Conservation (phyloP, 495 filamentous ascomycete genomes). For the Xylaria castorea region DNA sequence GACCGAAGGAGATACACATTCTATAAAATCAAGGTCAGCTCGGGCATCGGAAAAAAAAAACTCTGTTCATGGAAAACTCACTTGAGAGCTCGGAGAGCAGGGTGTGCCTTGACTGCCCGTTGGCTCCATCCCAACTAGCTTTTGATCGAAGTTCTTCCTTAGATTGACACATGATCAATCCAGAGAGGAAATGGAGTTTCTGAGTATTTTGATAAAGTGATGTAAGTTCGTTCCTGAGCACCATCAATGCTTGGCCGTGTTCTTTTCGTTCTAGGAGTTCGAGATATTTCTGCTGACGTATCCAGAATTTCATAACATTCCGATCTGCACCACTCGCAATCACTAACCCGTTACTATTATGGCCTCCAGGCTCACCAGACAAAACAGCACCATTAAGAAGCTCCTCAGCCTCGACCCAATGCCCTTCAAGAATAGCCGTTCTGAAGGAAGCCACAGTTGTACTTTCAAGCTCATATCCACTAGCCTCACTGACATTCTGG, state of each 20-base stretch:
- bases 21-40: constrained; percentile 28
- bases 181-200: constrained; percentile 80
- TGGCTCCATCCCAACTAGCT: constrained; percentile 88
- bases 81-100: constrained; percentile 85
- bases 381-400: constrained; percentile 70
- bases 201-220: constrained; percentile 81
- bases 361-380: constrained; percentile 56
- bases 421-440: constrained; percentile 77
- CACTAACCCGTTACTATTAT: constrained; percentile 51
- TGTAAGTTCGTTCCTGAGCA: constrained; percentile 86
- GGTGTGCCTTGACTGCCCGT: constrained; percentile 73
- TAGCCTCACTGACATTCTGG: constrained; percentile 74
- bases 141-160: constrained; percentile 79
- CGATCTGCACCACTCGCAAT: constrained; percentile 54
- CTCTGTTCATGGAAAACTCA: constrained; percentile 50
- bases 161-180: constrained; percentile 86
- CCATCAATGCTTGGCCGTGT: constrained; percentile 73
- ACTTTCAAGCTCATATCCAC: constrained; percentile 88
- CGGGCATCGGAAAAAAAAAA: constrained; percentile 6
- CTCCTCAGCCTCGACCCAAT: constrained; percentile 84
- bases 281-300: constrained; percentile 93
- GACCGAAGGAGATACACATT: constrained; percentile 92
- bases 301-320: constrained; percentile 67
- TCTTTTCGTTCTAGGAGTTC: constrained; percentile 84
- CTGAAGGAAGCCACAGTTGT: constrained; percentile 84